Conservation (phyloP, 2,329 filamentous ascomycete genomes). For the Penicillium sp. region DNA sequence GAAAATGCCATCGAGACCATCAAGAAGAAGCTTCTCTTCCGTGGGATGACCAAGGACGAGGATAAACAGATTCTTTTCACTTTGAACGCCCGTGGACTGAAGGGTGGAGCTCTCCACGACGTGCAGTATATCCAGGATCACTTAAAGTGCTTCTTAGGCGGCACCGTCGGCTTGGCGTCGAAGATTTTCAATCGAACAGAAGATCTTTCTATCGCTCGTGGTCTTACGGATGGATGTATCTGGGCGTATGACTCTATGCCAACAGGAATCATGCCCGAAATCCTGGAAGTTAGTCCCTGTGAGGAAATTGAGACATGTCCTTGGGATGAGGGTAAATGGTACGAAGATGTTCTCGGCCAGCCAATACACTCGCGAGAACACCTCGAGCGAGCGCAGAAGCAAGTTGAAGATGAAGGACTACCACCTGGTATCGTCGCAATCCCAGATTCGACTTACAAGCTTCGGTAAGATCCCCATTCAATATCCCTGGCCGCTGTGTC, state of each 20-base stretch:
- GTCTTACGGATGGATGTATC: conserved; percentile 63
- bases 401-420: conserved; percentile 28
- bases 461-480: conserved; percentile 29
- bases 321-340: conserved; percentile 57
- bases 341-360: conserved; percentile 32
- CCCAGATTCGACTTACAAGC: conserved; percentile 35
- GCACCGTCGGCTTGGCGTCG: conserved; percentile 64
- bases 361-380: conserved; percentile 25
- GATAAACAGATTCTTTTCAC: conserved; percentile 47
- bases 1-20: conserved; percentile 43
- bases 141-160: conserved; percentile 63
- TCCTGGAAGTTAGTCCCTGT: conserved; percentile 58
- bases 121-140: conserved; percentile 56
- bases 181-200: conserved; percentile 58
- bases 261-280: conserved; percentile 65
- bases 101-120: conserved; percentile 20
- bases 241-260: conserved; percentile 64
- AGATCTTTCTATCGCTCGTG: conserved; percentile 60
- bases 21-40: conserved; percentile 49
- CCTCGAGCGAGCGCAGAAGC: conserved; percentile 22
- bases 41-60: conserved; percentile 47
- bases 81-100: conserved; percentile 33
- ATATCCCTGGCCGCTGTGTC: no score
- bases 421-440: conserved; percentile 36
- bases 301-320: conserved; percentile 47